Evolutionary conservation across 495 filamentous ascomycete species (phyloP), one percentile per base, ranked within the genome.

Genomic region (Penicillium herquei): DNA sequence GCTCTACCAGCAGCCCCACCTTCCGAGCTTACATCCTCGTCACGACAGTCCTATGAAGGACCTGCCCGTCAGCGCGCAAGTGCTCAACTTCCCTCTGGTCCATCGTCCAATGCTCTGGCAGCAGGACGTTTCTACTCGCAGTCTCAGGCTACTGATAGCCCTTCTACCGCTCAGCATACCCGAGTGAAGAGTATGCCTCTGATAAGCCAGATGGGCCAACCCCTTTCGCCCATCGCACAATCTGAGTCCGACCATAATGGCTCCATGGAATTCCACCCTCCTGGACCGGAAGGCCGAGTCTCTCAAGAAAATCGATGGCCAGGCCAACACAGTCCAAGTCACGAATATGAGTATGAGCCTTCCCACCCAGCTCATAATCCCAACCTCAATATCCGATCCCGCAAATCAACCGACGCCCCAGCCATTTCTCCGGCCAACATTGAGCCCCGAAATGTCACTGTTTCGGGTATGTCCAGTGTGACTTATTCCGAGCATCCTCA

Each of bases 401-500:
- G 55, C 34, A 58, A 57, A 34, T 51, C 51, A 3, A 18, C 31
- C 33, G 33, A 21, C 10, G 14, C 57, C 45, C 40, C 33, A n/a
- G 49, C 26, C 37, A 35, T 9, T 45, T 30, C 45, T 3, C 14
- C 30, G 6, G 39, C 41, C 6, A 33, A 17, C 10, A 14, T 32
- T 34, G 39, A 44, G 17, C 35, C 51, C 17, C 50, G 48, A 35
- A 54, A 64, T 12, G 45, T 48, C 31, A 32, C 51, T 14, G 42
- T 60, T 33, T 58, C 64, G 2, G 44, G 39, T 34, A 21, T 33
- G 30, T 55, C 56, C 9, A 10, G 16, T 12, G 7, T 32, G 35
- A 39, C 35, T 39, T 11, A 53, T 9, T 63, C 66, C 14, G 44
- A 39, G 13, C 69, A 71, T 46, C 65, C 66, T n/a, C 65, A 67